Evolutionary conservation across 192 early-diverging fungal genomes (phyloP), one percentile per base, ranked within the genome.

Genomic region (Pilobolus umbonatus): DNA sequence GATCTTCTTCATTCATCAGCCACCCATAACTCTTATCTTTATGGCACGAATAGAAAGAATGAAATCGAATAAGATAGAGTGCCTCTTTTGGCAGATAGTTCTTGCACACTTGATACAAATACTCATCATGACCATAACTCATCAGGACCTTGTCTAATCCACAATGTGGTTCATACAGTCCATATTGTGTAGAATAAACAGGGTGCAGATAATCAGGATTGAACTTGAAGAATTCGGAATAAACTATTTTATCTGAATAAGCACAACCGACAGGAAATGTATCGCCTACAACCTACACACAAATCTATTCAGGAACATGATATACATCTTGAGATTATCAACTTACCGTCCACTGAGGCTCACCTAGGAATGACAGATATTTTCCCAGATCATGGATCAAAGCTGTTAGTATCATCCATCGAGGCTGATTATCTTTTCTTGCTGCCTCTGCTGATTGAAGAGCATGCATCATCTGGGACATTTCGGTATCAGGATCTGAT

Each of bases 311-410:
- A n/a, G n/a, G n/a, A n/a, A n/a, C n/a, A n/a, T n/a, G 8, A 38
- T 0, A 9, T 9, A 15, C 5, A 35, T 24, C 14, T 1, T 2
- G 5, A 29, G 0, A n/a, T n/a, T n/a, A n/a, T n/a, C n/a, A n/a
- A 61, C 48, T 60, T 34, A 79, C 75, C 30, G 71, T 60, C 78
- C 77, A 80, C 60, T 80, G 80, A 38, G 68, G 68, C 14, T 73
- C 72, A 10, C 72, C 79, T 17, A 59, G 43, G 29, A 75, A 67
- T 34, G 55, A 62, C 3, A 81, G 54, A 25, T 70, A 61, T 62
- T 81, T 81, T 11, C 80, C 80, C 14, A 75, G 55, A 48, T 81
- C 80, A 51, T 81, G 80, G 24, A 81, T 78, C 15, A 81, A 42
- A 31, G 73, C 60, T 12, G 63, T 68, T 12, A 81, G 55, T 32